phyloP scores from a whole-genome alignment of 768 basidiomycete species.

The Lentinula edodes region DNA sequence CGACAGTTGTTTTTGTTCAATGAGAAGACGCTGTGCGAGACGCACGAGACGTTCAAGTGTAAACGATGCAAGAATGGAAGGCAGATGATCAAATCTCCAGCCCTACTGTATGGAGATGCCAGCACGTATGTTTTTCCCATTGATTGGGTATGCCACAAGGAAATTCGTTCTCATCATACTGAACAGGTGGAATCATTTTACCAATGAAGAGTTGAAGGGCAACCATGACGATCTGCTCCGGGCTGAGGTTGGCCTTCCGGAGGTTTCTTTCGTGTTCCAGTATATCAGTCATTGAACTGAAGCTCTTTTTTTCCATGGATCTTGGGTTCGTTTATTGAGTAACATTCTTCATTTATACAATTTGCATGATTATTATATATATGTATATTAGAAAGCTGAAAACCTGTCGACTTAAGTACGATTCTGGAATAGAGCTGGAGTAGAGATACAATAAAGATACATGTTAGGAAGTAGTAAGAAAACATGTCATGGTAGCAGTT shows the following conservation, averaged over 20 bases:
- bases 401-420: background rate
- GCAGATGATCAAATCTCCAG: slow-evolving; percentile 77
- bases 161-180: background rate
- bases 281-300: slow-evolving; percentile 75
- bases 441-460: slow-evolving; percentile 14
- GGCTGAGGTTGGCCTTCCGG: slow-evolving; percentile 76
- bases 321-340: background rate
- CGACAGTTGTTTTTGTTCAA: slow-evolving; percentile 91
- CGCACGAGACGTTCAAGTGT: slow-evolving; percentile 98
- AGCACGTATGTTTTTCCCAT: slow-evolving; percentile 62
- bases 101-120: slow-evolving; percentile 91
- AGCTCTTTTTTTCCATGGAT: background rate
- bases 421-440: background rate
- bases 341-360: background rate
- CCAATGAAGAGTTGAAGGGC: slow-evolving; percentile 78
- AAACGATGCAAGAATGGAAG: slow-evolving; percentile 84
- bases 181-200: slow-evolving; percentile 94
- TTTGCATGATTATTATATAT: background rate
- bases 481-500: slow-evolving; percentile 42
- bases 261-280: slow-evolving; percentile 95
- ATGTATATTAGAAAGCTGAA: background rate
- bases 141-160: background rate
- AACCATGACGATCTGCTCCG: slow-evolving; percentile 95
- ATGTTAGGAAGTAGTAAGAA: background rate
- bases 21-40: slow-evolving; percentile 81